Evolutionary conservation across 2,329 filamentous ascomycete genomes (phyloP), one percentile per base, ranked within the genome.

Genomic region (Seiridium unicorne): DNA sequence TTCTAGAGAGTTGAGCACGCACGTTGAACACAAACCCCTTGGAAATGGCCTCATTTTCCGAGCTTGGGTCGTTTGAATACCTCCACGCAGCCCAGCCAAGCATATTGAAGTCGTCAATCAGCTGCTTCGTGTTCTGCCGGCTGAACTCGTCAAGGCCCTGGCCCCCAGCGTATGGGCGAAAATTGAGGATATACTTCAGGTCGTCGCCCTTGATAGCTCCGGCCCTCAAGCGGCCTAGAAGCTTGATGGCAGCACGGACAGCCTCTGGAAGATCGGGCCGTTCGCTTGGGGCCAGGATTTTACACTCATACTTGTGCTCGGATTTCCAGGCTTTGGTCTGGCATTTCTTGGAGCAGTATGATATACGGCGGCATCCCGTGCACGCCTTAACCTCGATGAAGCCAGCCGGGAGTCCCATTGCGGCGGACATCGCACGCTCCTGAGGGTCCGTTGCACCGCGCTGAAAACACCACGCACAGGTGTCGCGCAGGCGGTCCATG

Each of bases 271-370:
- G 59, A 54, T 63, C 58, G 6, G 65, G 64, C 9, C 60, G 56
- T 5, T 62, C 63, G 13, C 64, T 58, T 8, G 47, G 73, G 51
- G 69, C 67, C 34, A 70, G 54, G 49, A 65, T 54, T 48, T 66
- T 65, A 64, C 69, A 71, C 56, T 71, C 69, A 55, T 68, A 55
- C 62, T 70, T 70, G 61, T 71, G 69, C 58, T 70, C 69, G 36
- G 62, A 61, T 51, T 71, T 70, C 69, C 69, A 71, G 32, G 66
- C 68, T 51, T 60, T 64, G n/a, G 62, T 57, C 57, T 71, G 69
- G 63, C 69, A 71, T 11, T 59, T 51, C 61, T 66, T 69, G 36
- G 69, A 70, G 58, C 69, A 71, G 62, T 71, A 71, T 32, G 53
- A 62, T 47, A 68, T 65, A 10, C 61, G 57, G 38, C 56, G 60